Conservation (phyloP, 495 filamentous ascomycete genomes). For the Hyaloscypha finlandica region DNA sequence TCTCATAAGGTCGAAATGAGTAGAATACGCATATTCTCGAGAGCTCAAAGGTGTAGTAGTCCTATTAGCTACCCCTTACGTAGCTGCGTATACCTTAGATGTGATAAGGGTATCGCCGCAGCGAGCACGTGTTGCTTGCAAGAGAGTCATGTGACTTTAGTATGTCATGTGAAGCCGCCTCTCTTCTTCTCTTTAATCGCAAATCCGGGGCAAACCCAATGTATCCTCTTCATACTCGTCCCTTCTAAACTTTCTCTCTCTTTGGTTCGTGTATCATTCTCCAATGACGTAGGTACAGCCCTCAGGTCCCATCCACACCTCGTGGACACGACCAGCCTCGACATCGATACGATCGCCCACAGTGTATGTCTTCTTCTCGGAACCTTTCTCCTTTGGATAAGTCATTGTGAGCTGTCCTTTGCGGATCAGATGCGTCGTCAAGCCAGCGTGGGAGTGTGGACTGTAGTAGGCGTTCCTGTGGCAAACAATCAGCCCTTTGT, state of each 20-base stretch:
- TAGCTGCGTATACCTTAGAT: too few species aligned
- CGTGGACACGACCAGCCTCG: slow-evolving; percentile 68
- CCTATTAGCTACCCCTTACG: too few species aligned
- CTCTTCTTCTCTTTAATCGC: too few species aligned
- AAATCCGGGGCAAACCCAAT: too few species aligned
- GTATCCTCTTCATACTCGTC: too few species aligned
- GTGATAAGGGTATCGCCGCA: too few species aligned
- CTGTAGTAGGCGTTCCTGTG: slow-evolving; percentile 69
- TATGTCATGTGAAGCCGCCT: too few species aligned
- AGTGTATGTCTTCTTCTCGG: slow-evolving; percentile 66
- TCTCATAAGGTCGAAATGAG: too few species aligned
- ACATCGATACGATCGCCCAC: slow-evolving; percentile 76
- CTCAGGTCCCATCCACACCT: slow-evolving; percentile 78
- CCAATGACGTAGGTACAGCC: slow-evolving; percentile 90
- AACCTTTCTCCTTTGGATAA: slow-evolving; percentile 66
- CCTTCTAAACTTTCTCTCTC: not conserved
- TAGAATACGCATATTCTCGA: too few species aligned
- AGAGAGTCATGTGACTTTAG: too few species aligned
- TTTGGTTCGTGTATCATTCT: slow-evolving; percentile 47
- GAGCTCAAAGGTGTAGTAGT: too few species aligned
- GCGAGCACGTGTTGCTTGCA: too few species aligned
- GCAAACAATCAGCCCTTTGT: slow-evolving; percentile 24
- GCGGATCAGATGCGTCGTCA: slow-evolving; percentile 79
- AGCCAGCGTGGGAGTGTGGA: slow-evolving; percentile 68
- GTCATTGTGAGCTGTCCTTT: slow-evolving; percentile 69